Evolutionary conservation across 352 stramenopile genomes (phyloP).

Genomic region (Phytophthora palmivora): DNA sequence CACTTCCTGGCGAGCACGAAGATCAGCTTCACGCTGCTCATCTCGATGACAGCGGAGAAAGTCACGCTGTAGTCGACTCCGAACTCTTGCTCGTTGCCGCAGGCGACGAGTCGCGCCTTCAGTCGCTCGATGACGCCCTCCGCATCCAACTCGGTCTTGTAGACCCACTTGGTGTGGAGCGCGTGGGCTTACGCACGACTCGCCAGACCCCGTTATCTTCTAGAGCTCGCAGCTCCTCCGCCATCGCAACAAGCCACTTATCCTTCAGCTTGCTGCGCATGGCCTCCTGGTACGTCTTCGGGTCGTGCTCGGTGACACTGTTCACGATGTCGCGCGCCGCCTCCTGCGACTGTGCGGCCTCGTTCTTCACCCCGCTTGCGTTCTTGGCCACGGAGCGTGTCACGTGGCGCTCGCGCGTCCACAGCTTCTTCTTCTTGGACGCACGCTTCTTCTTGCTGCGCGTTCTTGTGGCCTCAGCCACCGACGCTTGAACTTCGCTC

Average conservation of each 20-base stretch:
- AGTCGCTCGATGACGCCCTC: background rate
- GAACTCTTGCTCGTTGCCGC: too few species aligned
- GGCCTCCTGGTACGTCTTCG: background rate
- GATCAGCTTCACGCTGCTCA: background rate
- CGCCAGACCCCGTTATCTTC: background rate
- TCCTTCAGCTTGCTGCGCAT: background rate
- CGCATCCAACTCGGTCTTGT: background rate
- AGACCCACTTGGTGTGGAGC: background rate
- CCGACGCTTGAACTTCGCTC: too few species aligned
- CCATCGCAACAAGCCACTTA: background rate
- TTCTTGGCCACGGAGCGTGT: too few species aligned
- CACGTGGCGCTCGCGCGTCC: too few species aligned
- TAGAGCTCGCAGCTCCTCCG: background rate
- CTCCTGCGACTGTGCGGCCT: too few species aligned
- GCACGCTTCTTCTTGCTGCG: too few species aligned
- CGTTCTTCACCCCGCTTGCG: too few species aligned
- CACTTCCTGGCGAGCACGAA: constrained; percentile 2
- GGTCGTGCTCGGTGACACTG: too few species aligned
- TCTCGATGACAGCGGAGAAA: background rate
- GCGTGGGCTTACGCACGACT: background rate
- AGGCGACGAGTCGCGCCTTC: too few species aligned
- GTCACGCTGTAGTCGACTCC: constrained; percentile 20
- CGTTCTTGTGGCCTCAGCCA: too few species aligned
- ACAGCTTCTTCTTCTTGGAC: too few species aligned
- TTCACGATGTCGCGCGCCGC: too few species aligned